Evolutionary conservation across 2,329 filamentous ascomycete species (phyloP).

Genomic region (Verticillium nonalfalfae): DNA sequence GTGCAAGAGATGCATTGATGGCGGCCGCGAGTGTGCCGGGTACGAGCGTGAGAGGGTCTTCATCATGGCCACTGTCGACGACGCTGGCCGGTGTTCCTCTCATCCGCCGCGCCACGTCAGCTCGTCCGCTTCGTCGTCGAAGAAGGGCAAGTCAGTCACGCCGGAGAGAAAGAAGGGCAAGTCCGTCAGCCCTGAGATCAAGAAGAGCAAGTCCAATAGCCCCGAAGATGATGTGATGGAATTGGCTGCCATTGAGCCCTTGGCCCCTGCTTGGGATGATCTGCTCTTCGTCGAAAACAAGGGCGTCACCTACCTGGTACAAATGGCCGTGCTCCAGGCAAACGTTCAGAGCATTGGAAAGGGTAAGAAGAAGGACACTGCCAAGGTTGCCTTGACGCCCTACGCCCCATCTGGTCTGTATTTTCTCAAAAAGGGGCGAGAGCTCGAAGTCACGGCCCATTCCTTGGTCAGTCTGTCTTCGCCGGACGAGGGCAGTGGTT

Average conservation of each 20-base stretch:
- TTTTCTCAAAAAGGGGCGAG: conserved; percentile 23
- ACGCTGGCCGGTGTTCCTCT: conserved; percentile 49
- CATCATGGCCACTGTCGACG: conserved; percentile 52
- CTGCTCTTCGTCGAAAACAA: conserved; percentile 31
- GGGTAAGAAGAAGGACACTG: conserved; percentile 14
- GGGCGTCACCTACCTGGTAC: conserved; percentile 28
- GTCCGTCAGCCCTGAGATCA: conserved; percentile 3
- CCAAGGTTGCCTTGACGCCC: conserved; percentile 28
- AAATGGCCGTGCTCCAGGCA: conserved; percentile 39
- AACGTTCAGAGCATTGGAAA: conserved; percentile 22
- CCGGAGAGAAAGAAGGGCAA: conserved; percentile 15
- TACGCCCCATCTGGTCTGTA: conserved; percentile 32
- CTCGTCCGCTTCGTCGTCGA: conserved; percentile 22
- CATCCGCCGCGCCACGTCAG: conserved; percentile 42
- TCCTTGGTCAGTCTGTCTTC: conserved; percentile 35
- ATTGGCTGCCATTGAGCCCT: conserved; percentile 29
- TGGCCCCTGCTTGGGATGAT: conserved; percentile 45
- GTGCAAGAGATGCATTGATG: conserved; percentile 54
- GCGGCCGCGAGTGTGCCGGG: conserved; percentile 51
- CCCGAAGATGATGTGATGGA: conserved; percentile 18
- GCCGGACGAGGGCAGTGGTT: conserved; percentile 18
- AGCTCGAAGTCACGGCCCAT: conserved; percentile 34
- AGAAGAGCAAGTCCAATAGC: conserved; percentile 15
- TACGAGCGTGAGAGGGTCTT: conserved; percentile 59
- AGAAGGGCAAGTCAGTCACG: conserved; percentile 11